Conservation (phyloP, 306 rosid genomes). For the Dryas octopetala region DNA sequence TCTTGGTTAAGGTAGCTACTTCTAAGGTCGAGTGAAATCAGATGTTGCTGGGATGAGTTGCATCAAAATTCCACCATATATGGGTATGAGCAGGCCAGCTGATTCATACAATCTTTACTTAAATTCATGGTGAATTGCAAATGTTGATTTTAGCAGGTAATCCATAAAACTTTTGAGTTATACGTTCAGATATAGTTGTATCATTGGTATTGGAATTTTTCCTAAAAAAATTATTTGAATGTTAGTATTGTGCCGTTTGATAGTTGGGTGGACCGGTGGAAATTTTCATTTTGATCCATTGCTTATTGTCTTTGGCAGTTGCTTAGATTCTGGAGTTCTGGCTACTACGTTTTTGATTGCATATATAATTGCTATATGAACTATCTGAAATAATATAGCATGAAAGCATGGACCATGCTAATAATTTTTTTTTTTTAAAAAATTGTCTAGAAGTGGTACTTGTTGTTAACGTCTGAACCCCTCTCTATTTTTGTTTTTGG, state of each 20-base stretch:
- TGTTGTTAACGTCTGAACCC: neutral
- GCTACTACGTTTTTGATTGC: neutral
- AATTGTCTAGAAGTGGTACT: neutral
- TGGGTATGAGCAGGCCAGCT: slow-evolving; percentile 64
- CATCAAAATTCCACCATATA: slow-evolving; percentile 49
- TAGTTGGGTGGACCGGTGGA: neutral
- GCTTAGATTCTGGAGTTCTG: neutral
- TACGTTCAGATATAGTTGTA: slow-evolving; percentile 17
- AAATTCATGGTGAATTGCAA: slow-evolving; percentile 56
- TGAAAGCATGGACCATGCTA: neutral
- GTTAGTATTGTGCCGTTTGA: neutral
- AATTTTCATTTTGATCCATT: neutral
- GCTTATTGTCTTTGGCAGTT: neutral
- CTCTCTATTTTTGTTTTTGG: neutral
- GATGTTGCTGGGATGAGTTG: slow-evolving; percentile 77
- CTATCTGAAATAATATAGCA: neutral
- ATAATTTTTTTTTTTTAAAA: neutral
- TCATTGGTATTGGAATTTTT: neutral
- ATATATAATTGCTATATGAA: neutral
- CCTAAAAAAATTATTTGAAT: neutral
- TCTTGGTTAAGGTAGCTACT: slow-evolving; percentile 72
- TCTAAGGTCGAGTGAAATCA: slow-evolving; percentile 62
- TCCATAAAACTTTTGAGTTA: slow-evolving; percentile 40
- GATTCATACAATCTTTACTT: slow-evolving; percentile 53
- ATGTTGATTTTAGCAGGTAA: slow-evolving; percentile 71